Base-by-base conservation (phyloP, 148 eudicot genomes). In the Bassia scoparia region DNA sequence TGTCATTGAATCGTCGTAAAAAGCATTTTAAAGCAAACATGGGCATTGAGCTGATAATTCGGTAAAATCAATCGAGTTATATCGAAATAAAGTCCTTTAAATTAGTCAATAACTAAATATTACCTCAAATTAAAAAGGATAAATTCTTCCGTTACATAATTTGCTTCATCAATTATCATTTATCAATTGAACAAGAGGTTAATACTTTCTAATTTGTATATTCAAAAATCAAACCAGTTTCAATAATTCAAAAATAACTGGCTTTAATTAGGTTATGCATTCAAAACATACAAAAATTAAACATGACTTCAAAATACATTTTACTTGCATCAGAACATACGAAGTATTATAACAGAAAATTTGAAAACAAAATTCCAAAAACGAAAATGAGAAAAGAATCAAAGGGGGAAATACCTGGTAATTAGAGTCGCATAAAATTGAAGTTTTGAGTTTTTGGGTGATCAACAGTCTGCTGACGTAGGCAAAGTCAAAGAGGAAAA, bases 381-480 rank as follows among this genome's bases (percentile, higher is more conserved):
- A 23, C n/a, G 24, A 20, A 15, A 17, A 17, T 18, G 33, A 61
- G 33, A 61, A 5, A 0, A 4, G 17, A 5, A 27, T 27, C 6
- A 16, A 33, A 61, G 65, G 33, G 65, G 20, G 35, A 60, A 60
- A 60, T 33, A 61, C 65, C 65, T 41, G 33, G 20, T 61, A 31
- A 31, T 13, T 34, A 20, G 24, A 18, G 33, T 31, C 18, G 24
- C 41, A 17, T 7, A 33, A 33, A 7, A 31, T 31, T 61, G 18
- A 61, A 61, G 23, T 0, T 61, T 61, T 38, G 33, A 61, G 43
- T 41, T 61, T 61, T 30, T 30, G 65, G 41, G 24, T 7, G 33
- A 33, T 61, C 41, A 61, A 33, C 11, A 30, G 43, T 34, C 11
- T 58, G 61, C 38, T 17, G 3, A 20, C 7, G 37, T 8, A 34